phyloP scores from a whole-genome alignment of 257 asterid species.

The Buddleja alternifolia region DNA sequence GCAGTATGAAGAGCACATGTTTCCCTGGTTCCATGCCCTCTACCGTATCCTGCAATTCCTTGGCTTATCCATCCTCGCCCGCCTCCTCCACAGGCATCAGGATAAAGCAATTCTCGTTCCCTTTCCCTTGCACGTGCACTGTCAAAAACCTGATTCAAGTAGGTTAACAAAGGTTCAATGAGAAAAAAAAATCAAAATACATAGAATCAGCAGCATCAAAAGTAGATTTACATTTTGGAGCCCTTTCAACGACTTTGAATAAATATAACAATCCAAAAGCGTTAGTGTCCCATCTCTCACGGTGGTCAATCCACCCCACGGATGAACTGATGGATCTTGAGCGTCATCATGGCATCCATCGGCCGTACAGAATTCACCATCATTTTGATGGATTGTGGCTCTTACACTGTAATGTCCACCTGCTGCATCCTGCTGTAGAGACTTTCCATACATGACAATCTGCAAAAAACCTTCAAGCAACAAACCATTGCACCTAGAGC shows the following conservation, averaged over 20 bases:
- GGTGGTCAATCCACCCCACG: slow-evolving; percentile 96
- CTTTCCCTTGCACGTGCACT: slow-evolving; percentile 96
- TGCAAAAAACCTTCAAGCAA: slow-evolving; percentile 90
- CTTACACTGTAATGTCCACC: slow-evolving; percentile 42
- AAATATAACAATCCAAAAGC: slow-evolving; percentile 79
- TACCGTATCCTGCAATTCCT: slow-evolving; percentile 78
- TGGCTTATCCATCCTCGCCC: slow-evolving; percentile 99
- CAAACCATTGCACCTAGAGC: slow-evolving; percentile 97
- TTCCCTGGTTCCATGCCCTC: slow-evolving; percentile 94
- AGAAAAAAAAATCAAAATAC: slow-evolving; percentile 7
- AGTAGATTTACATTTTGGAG: slow-evolving; percentile 76
- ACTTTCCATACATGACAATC: slow-evolving; percentile 91
- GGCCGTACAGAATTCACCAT: slow-evolving; percentile 41
- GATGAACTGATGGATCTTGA: slow-evolving; percentile 91
- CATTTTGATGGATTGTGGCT: slow-evolving; percentile 47
- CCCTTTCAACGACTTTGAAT: slow-evolving; percentile 75
- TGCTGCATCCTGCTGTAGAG: slow-evolving; percentile 74
- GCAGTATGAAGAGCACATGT: slow-evolving; percentile 99
- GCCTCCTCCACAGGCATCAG: slow-evolving; percentile 99
- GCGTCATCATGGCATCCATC: slow-evolving; percentile 65
- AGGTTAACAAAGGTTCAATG: slow-evolving; percentile 24
- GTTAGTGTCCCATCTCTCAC: slow-evolving; percentile 86
- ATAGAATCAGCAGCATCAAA: slow-evolving; percentile 11
- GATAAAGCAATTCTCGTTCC: slow-evolving; percentile 90
- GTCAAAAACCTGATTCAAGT: slow-evolving; percentile 78